These are phyloP conservation scores for Linum trigynum DNA, from an alignment of 345 rosid species.

Conservation along the genomic window DNA sequence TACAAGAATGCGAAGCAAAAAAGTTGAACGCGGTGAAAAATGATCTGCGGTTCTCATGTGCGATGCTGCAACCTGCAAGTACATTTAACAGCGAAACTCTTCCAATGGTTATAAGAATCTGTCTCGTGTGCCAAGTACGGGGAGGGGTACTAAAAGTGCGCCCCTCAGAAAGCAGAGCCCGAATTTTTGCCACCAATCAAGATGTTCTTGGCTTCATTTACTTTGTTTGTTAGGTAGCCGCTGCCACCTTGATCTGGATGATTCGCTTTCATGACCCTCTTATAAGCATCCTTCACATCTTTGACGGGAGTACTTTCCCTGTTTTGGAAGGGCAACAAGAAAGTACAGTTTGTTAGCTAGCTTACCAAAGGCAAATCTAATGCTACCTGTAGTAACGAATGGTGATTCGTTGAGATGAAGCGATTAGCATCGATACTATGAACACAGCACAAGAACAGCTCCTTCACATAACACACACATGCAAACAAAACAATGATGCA, in stretches of 20 bases:
- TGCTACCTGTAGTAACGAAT: not conserved
- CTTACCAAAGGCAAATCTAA: not conserved
- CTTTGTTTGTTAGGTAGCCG: not conserved
- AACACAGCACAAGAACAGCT: too few species aligned
- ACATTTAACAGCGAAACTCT: too few species aligned
- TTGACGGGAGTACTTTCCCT: conserved; percentile 1
- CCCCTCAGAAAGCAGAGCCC: not conserved
- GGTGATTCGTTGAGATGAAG: too few species aligned
- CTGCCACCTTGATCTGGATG: conserved; percentile 4
- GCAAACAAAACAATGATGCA: not conserved
- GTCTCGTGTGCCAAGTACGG: too few species aligned
- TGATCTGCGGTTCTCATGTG: too few species aligned
- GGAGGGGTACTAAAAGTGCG: not conserved
- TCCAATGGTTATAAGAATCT: too few species aligned
- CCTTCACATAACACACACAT: not conserved
- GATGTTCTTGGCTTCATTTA: conserved; percentile 1
- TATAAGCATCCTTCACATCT: not conserved
- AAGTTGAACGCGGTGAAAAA: too few species aligned
- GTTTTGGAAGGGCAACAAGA: not conserved
- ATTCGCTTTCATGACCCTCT: not conserved
- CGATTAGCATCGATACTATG: too few species aligned
- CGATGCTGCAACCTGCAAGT: too few species aligned
- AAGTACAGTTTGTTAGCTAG: not conserved
- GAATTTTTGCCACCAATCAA: not conserved
- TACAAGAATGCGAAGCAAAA: too few species aligned